phyloP scores from a whole-genome alignment of 164 flowering plant species.

The Aristolochia fimbriata region DNA sequence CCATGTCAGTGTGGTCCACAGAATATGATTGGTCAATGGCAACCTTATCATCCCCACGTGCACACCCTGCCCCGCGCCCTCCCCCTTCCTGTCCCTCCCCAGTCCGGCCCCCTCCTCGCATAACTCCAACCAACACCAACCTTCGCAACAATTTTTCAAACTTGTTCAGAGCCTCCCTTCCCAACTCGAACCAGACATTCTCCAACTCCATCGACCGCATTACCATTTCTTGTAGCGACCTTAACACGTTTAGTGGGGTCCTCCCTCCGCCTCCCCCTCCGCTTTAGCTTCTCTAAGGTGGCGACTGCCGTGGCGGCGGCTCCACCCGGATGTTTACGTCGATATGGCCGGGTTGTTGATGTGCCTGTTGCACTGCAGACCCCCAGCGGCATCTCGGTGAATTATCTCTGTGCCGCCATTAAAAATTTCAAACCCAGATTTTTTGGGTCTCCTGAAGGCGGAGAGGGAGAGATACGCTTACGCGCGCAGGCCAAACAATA shows the following conservation, averaged over 20 bases:
- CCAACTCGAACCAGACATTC: too few species aligned
- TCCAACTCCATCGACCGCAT: neutral
- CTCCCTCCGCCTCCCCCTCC: neutral
- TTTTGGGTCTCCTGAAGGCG: too few species aligned
- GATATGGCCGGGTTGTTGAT: too few species aligned
- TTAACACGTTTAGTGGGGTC: neutral
- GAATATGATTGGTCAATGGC: slow-evolving; percentile 5
- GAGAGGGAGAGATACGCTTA: too few species aligned
- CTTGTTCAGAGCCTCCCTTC: too few species aligned
- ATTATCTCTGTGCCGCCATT: too few species aligned
- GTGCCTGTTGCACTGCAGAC: too few species aligned
- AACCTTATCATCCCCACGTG: slow-evolving; percentile 8
- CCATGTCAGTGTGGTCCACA: neutral
- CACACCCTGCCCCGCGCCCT: slow-evolving; percentile 1
- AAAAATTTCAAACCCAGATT: too few species aligned
- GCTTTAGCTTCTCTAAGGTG: neutral
- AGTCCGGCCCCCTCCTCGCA: neutral
- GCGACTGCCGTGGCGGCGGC: neutral
- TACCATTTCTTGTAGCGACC: neutral
- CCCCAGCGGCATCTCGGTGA: too few species aligned
- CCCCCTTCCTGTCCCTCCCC: neutral
- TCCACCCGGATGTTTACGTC: neutral
- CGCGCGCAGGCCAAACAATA: too few species aligned
- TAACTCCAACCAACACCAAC: neutral
- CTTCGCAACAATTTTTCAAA: neutral